Conservation (phyloP, 805 yeast genomes). For the Yarrowia sp. region DNA sequence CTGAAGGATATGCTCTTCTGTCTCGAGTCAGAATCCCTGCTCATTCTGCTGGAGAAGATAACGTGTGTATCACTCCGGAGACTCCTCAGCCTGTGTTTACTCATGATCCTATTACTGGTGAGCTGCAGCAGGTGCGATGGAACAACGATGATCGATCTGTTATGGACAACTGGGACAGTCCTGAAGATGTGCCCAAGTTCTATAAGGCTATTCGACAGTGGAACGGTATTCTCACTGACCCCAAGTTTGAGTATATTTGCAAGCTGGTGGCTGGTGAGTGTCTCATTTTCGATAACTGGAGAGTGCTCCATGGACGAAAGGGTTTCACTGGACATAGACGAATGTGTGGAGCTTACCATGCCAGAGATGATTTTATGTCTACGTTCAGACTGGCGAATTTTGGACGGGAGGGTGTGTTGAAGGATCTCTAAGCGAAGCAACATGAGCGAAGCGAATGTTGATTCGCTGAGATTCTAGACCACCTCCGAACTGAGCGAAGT, state of each 20-base stretch:
- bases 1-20: slow-evolving; percentile 52
- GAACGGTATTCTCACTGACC: slow-evolving; percentile 51
- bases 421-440: slow-evolving; percentile 28
- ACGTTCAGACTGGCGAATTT: slow-evolving; percentile 47
- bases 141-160: slow-evolving; percentile 68
- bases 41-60: slow-evolving; percentile 71
- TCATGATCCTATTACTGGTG: slow-evolving; percentile 47
- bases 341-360: slow-evolving; percentile 70
- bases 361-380: slow-evolving; percentile 62
- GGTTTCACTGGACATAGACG: slow-evolving; percentile 65
- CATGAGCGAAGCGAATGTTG: too few relatives aligned
- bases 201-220: slow-evolving; percentile 59
- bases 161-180: slow-evolving; percentile 49
- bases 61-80: slow-evolving; percentile 58
- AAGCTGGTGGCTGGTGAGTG: slow-evolving; percentile 64
- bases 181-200: slow-evolving; percentile 46
- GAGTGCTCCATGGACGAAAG: slow-evolving; percentile 66
- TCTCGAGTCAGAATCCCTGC: slow-evolving; percentile 57
- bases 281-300: slow-evolving; percentile 69
- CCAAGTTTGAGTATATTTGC: slow-evolving; percentile 52
- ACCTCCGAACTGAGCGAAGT: too few relatives aligned
- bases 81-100: slow-evolving; percentile 54
- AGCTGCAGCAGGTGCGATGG: slow-evolving; percentile 65
- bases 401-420: slow-evolving; percentile 48
- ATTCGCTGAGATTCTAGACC: neutral